Evolutionary conservation across 805 yeast genomes (phyloP).

Genomic region (Zygosaccharomyces siamensis): DNA sequence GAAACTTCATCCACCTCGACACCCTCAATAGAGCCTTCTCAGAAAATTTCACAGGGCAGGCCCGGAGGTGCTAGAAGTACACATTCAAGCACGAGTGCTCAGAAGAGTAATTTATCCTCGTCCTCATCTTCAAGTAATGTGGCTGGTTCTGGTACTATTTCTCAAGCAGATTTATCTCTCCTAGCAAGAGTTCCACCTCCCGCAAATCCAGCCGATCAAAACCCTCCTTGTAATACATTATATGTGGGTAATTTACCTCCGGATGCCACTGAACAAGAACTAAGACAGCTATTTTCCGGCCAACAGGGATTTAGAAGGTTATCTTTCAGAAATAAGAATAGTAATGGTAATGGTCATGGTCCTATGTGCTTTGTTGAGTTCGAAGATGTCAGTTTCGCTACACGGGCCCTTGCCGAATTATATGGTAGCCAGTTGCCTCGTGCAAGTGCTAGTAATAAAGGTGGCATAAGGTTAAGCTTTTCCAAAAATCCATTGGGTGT

Average conservation of each 20-base stretch:
- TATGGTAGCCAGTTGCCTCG: slow-evolving; percentile 91
- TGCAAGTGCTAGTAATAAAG: slow-evolving; percentile 56
- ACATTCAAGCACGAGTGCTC: slow-evolving; percentile 15
- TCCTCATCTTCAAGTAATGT: slow-evolving; percentile 25
- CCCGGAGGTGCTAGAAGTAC: slow-evolving; percentile 18
- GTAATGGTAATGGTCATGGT: slow-evolving; percentile 61
- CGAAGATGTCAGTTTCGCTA: slow-evolving; percentile 91
- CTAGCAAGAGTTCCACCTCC: slow-evolving; percentile 83
- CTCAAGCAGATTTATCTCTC: slow-evolving; percentile 59
- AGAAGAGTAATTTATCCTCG: slow-evolving; percentile 29
- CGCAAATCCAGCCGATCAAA: slow-evolving; percentile 97
- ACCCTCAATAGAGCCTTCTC: slow-evolving; percentile 16
- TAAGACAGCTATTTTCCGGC: slow-evolving; percentile 77
- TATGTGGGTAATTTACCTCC: slow-evolving; percentile 97
- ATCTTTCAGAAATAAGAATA: slow-evolving; percentile 77
- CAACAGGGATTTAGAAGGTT: slow-evolving; percentile 91
- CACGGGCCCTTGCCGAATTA: slow-evolving; percentile 87
- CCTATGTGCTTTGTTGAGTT: slow-evolving; percentile 99
- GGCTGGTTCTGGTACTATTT: slow-evolving; percentile 22
- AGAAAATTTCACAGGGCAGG: slow-evolving; percentile 17
- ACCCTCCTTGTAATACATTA: slow-evolving; percentile 96
- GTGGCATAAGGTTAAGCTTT: slow-evolving; percentile 90
- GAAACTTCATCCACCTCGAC: slow-evolving; percentile 1
- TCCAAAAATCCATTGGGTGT: slow-evolving; percentile 97
- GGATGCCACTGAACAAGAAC: slow-evolving; percentile 90